Evolutionary conservation across 148 eudicot species (phyloP).

Genomic region (Fagopyrum esculentum): DNA sequence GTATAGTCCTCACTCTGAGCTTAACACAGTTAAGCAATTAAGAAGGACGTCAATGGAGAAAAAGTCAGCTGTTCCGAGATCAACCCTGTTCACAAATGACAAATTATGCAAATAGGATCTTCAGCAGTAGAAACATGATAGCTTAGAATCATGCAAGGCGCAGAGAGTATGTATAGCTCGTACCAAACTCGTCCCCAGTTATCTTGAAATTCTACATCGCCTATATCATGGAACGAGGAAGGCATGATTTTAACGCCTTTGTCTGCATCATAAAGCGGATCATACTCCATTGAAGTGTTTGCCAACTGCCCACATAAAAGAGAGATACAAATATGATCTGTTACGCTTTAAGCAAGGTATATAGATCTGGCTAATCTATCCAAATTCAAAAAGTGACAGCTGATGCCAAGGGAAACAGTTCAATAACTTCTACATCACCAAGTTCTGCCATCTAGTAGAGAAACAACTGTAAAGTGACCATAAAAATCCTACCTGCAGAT

Average conservation of each 20-base stretch:
- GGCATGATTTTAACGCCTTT: constrained; percentile 74
- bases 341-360: not conserved
- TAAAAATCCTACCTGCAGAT: constrained; percentile 56
- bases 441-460: not conserved
- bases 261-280: constrained; percentile 78
- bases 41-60: constrained; percentile 83
- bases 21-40: constrained; percentile 81
- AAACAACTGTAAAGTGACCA: not conserved
- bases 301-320: constrained; percentile 48
- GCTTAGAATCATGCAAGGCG: not conserved
- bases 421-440: not conserved
- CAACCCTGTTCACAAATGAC: constrained; percentile 58
- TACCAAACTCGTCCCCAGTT: constrained; percentile 97
- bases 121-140: not conserved
- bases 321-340: constrained; percentile 6
- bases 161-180: constrained; percentile 9
- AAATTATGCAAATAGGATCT: not conserved
- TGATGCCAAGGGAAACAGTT: not conserved
- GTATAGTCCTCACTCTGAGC: constrained; percentile 70
- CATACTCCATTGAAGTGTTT: constrained; percentile 59
- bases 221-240: constrained; percentile 87
- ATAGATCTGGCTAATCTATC: not conserved
- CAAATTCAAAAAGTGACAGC: not conserved
- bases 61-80: constrained; percentile 88
- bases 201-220: constrained; percentile 91